These are phyloP conservation scores for Phytophthora citricola DNA, from an alignment of 352 stramenopile species.

Conservation along the genomic window DNA sequence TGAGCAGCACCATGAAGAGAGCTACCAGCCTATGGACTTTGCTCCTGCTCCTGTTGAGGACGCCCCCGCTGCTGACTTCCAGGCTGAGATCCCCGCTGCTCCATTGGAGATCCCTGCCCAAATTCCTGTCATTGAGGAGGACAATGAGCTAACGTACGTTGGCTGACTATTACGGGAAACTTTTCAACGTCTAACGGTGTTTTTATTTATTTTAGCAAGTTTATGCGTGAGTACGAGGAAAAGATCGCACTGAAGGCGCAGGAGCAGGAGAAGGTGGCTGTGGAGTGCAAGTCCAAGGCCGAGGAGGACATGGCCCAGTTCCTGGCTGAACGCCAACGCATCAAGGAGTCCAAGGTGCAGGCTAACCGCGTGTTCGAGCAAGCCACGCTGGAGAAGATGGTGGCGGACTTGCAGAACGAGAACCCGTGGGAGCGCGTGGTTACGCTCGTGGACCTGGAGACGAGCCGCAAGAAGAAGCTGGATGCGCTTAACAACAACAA, in stretches of 20 bases:
- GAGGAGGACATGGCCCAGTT: conserved; percentile 84
- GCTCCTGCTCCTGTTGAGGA: conserved; percentile 12
- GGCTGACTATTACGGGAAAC: not conserved
- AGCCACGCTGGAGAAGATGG: conserved; percentile 94
- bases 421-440: conserved; percentile 95
- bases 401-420: conserved; percentile 93
- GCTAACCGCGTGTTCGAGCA: conserved; percentile 94
- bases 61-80: conserved; percentile 26
- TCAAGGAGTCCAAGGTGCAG: conserved; percentile 92
- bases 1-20: conserved; percentile 25
- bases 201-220: conserved; percentile 50
- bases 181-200: not conserved
- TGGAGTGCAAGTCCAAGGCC: conserved; percentile 77
- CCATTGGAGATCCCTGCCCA: conserved; percentile 39
- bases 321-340: conserved; percentile 78
- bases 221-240: conserved; percentile 76
- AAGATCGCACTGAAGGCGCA: conserved; percentile 70
- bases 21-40: conserved; percentile 37
- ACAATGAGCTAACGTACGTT: conserved; percentile 79
- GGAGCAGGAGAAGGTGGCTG: conserved; percentile 77
- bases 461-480: conserved; percentile 76
- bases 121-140: conserved; percentile 64
- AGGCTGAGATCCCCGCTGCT: conserved; percentile 12
- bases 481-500: conserved; percentile 56
- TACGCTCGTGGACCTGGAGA: conserved; percentile 93